phyloP scores from a whole-genome alignment of 164 flowering plant genomes.

The Malania oleifera region DNA sequence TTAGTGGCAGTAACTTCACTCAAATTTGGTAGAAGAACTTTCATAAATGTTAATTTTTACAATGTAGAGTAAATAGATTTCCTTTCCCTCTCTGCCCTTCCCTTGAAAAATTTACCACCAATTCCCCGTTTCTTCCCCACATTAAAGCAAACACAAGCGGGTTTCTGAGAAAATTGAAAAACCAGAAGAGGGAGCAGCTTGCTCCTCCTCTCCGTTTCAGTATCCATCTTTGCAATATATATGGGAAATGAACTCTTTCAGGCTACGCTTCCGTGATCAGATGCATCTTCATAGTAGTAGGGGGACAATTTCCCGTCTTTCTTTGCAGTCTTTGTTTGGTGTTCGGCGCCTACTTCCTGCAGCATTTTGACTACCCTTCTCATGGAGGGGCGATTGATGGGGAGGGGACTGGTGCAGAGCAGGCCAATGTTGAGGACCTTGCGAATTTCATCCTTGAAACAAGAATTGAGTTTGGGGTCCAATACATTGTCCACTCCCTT shows the following conservation, averaged over 20 bases:
- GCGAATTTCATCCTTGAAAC: constrained; percentile 76
- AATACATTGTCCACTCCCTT: constrained; percentile 73
- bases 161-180: neutral
- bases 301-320: constrained; percentile 81
- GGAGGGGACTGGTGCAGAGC: constrained; percentile 86
- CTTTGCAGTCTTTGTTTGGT: constrained; percentile 24
- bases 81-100: too few relatives aligned
- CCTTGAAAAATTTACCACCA: neutral
- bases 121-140: neutral
- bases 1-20: too few relatives aligned
- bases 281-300: constrained; percentile 71
- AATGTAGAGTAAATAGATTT: neutral
- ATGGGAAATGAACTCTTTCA: constrained; percentile 22
- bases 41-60: neutral
- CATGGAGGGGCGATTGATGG: constrained; percentile 94
- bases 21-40: neutral
- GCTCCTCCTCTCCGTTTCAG: neutral
- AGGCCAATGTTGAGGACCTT: constrained; percentile 76
- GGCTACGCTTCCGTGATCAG: constrained; percentile 73
- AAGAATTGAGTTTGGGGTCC: constrained; percentile 69
- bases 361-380: constrained; percentile 78
- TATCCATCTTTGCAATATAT: neutral
- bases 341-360: constrained; percentile 52
- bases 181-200: constrained; percentile 8
- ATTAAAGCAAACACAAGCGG: neutral